Evolutionary conservation across 352 stramenopile species (phyloP), one percentile per base, ranked within the genome.

Genomic region (Globisporangium paroecandrum): DNA sequence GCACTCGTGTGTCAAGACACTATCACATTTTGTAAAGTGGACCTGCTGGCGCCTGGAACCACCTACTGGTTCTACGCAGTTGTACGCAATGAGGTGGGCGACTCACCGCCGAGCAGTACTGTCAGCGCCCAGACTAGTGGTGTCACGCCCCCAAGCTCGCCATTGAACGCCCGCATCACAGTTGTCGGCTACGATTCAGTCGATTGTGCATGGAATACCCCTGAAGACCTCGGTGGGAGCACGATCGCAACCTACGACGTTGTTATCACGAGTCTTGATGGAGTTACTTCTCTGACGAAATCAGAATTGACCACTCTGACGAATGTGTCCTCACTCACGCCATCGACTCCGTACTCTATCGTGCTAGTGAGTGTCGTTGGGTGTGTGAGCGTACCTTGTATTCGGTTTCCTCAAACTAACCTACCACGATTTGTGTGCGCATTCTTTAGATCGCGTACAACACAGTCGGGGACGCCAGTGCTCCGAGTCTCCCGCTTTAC

Each of bases 31-130:
- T 80, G 81, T 22, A 75, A 47, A 1, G 63, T 89, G 15, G 38
- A 74, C 9, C 36, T 46, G 0, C 64, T 92, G 1, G n/a, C 49
- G 0, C 46, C 82, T 6, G 69, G n/a, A 1, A 76, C 81, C 0
- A 61, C 8, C 4, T 90, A 90, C 29, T 87, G 65, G 75, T 78
- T 80, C 24, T 74, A 77, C 27, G 76, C 79, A 8, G 56, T 69
- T 4, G 73, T 72, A 1, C 70, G 18, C 3, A 92, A 87, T 58
- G 60, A 73, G 0, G 20, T 81, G 4, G 82, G 82, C 4, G 34
- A 69, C 3, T 92, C 84, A 0, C 62, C 60, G 18, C 9, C 54
- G 0, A 84, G 77, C 15, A 32, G 10, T 0, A 62, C 65, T 0
- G 2, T 85, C 0, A 43, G 7, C 2, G 74, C 72, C 1, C 68